Base-by-base conservation (phyloP, 2,329 filamentous ascomycete species). In the Metarhizium sp. region DNA sequence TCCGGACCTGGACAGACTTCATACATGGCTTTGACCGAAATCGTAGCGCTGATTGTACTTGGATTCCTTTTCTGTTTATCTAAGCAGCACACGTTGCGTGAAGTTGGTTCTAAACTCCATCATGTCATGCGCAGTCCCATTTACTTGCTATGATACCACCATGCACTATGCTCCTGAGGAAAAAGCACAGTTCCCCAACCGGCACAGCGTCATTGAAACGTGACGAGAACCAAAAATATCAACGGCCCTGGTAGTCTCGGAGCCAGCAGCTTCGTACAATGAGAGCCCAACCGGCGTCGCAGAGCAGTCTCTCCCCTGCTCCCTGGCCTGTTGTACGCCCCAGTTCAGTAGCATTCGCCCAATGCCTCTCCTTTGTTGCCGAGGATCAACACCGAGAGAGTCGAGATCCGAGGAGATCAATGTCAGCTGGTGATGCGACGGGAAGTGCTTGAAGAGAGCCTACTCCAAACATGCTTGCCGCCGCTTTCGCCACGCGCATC, bases 401-500 rank as follows among this genome's bases (percentile, higher is more conserved):
- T 60, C 59, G 29, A 61, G 55, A 43, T 59, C 60, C 60, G 36
- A 32, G 13, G 25, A 8, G 38, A 4, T 18, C 16, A 11, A 13
- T 16, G 10, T 10, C 2, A 30, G 47, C 4, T 10, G 36, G 36
- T 38, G 4, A 10, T 38, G 36, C 36, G 36, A 14, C 36, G 36
- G 14, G 10, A 3, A 2, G 36, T 38, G 10, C 14, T 14, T 4
- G 46, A 25, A 25, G 20, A 20, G 36, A 52, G 59, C 59, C 46
- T 36, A 61, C 60, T 52, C 58, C 57, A 61, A 7, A 61, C 56
- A 18, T 61, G 54, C 18, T n/a, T n/a, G n/a, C n/a, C n/a, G n/a
- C n/a, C n/a, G n/a, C n/a, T n/a, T n/a, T n/a, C n/a, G n/a, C n/a
- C n/a, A n/a, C n/a, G n/a, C n/a, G n/a, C n/a, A n/a, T n/a, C n/a